Base-by-base conservation (phyloP, 176 grass and related monocot species). In the Saccharum officinarum region DNA sequence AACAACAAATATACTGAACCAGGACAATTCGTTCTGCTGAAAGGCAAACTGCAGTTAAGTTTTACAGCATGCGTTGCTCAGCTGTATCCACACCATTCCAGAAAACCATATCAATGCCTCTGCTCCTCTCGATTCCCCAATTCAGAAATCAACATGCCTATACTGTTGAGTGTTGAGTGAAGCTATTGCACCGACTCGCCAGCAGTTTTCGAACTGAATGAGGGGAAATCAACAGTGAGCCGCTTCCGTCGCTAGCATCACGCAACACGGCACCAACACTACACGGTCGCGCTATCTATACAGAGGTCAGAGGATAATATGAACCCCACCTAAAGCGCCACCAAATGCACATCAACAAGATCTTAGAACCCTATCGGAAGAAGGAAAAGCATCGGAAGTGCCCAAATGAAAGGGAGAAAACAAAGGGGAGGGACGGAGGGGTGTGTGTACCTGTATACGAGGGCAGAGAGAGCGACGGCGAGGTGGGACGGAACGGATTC, bases 371-470 rank as follows among this genome's bases (percentile, higher is more conserved):
- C 54, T 30, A 73, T 62, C 14, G 17, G 31, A 52, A 28, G 39
- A 71, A 46, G 1, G 50, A 62, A 86, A 30, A 41, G 18, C 69
- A 18, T 62, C 25, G 41, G 77, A 61, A 73, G 54, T 77, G 10
- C 10, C 13, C 31, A 61, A 73, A 41, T 44, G 18, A 77, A 30
- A 26, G 76, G 38, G 1, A 9, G 55, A 40, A 40, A n/a, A 4
- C 8, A 33, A n/a, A 38, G 14, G 37, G 57, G 25, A 1, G 23
- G 25, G 57, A 5, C 14, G 36, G 10, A 37, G 13, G 34, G 14
- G 7, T 23, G 18, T 40, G 40, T 23, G 80, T 40, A 83, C 86
- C 86, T 26, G 59, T 8, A 30, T 31, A 45, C 71, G 71, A 23
- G 28, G n/a, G 30, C 73, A 33, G 34, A 65, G 68, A 50, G 44